Base-by-base conservation (phyloP, 805 yeast species). In the Ogataea ganodermae region DNA sequence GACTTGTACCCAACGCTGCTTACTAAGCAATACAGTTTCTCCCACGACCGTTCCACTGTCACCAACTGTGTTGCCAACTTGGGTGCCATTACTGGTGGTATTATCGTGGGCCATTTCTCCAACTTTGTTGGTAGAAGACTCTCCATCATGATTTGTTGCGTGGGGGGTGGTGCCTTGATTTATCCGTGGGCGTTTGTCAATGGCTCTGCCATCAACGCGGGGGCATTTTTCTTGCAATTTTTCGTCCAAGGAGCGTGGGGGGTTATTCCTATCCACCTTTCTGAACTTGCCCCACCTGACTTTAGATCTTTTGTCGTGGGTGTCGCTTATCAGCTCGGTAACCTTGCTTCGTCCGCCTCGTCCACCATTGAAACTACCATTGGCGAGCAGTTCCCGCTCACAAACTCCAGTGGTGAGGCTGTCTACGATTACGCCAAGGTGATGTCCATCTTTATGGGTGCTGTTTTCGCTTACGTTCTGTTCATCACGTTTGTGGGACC, bases 201-300 rank as follows among this genome's bases (percentile, higher is more conserved):
- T 38, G 63, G 63, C 27, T 66, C 68, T 31, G 82, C 74, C 14
- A 74, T 78, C 48, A 75, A 76, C 53, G 84, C 83, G 0, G 84
- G 83, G 51, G 85, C 69, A 1, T 81, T 81, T 62, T 80, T 79
- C 67, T 64, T 81, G 49, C 86, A 81, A 59, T 78, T 78, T 59
- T 78, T 75, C 50, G 86, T 83, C 44, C 86, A 81, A 66, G 87
- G 87, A 58, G 80, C 83, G 22, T 83, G 85, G 83, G 87, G 87
- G 56, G 81, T 80, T 35, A 71, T 78, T 45, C 87, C 87, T 45
- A 72, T 80, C 48, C 84, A 81, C 63, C 67, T 83, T 45, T 71
- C 81, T 3, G 86, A 81, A 63, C 70, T 83, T 51, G 73, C 84
- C 33, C 83, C 83, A 48, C 82, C 84, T 17, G 80, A 78, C 50